Base-by-base conservation (phyloP, 1,284 basidiomycete genomes). In the Cryptococcus hybrid region DNA sequence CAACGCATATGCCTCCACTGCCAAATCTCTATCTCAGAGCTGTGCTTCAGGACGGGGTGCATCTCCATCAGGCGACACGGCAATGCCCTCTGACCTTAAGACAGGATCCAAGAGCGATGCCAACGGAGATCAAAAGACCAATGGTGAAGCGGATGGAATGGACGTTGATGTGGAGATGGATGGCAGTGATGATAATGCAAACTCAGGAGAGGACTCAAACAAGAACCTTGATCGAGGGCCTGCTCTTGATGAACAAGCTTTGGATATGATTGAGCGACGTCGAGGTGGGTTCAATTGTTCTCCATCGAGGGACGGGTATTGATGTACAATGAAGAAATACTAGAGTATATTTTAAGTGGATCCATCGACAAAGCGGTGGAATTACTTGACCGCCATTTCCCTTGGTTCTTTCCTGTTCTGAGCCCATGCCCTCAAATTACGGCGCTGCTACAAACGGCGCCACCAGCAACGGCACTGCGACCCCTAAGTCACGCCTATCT, bases 271-370 rank as follows among this genome's bases (percentile, higher is more conserved):
- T 34, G 71, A 75, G 51, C 56, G 63, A 45, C 56, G 75, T 15
- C 47, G 72, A 55, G 67, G 74, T 75, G 55, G 55, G 68, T 66
- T 38, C 0, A 13, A 1, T 13, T n/a, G 13, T 34, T 51, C 36
- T 15, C 15, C 5, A 15, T 34, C 12, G 30, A 30, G 30, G 30
- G 6, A 6, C 47, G n/a, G 36, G 4, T 40, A 18, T n/a, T 50
- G 15, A 36, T 24, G 13, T 34, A 11, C 51, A 12, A n/a, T 7
- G 43, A 51, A 76, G 74, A 52, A 3, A 73, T 75, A 47, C 60
- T 76, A 47, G 67, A 76, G 59, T 60, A 63, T 51, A 69, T 76
- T 15, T 63, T 76, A 7, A 71, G 66, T 45, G 75, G 75, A 0
- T 64, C 71, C 7, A 71, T 76, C 49, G 46, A 62, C 8, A 61